phyloP scores from a whole-genome alignment of 495 filamentous ascomycete genomes.

The Hypoxylon rickii region DNA sequence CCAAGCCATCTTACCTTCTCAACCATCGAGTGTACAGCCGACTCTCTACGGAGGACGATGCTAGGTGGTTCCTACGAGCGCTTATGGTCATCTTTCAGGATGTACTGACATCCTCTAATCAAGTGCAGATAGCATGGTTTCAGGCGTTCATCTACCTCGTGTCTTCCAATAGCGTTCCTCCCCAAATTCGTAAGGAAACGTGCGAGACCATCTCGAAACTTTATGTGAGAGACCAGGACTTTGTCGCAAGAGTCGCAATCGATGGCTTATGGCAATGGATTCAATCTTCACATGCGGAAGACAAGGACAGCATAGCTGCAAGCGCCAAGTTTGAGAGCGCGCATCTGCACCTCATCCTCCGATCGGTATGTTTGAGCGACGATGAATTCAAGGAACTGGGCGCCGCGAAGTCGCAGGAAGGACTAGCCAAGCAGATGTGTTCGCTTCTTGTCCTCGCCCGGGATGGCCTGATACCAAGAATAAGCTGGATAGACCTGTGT shows the following conservation, averaged over 20 bases:
- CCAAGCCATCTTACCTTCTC: constrained; percentile 84
- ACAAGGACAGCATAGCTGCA: constrained; percentile 77
- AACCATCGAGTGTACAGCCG: constrained; percentile 84
- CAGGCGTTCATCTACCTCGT: constrained; percentile 82
- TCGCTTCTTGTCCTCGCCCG: constrained; percentile 78
- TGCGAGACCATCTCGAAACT: constrained; percentile 59
- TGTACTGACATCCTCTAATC: constrained; percentile 34
- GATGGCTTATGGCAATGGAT: constrained; percentile 85
- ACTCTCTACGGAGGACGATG: constrained; percentile 69
- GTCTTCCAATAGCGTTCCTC: constrained; percentile 60
- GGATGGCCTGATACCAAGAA: constrained; percentile 72
- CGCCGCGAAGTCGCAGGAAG: constrained; percentile 42
- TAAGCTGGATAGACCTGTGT: constrained; percentile 87
- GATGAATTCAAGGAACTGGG: constrained; percentile 46
- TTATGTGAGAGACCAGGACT: constrained; percentile 58
- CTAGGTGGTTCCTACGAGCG: constrained; percentile 74
- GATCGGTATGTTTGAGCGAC: constrained; percentile 66
- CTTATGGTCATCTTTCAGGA: constrained; percentile 63
- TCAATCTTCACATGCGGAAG: constrained; percentile 61
- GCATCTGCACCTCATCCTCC: constrained; percentile 66
- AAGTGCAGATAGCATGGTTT: constrained; percentile 66
- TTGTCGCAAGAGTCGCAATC: constrained; percentile 64
- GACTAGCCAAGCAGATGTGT: constrained; percentile 67
- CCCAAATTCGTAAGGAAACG: constrained; percentile 62
- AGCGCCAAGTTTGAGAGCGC: constrained; percentile 67